Evolutionary conservation across 495 filamentous ascomycete species (phyloP), one percentile per base, ranked within the genome.

Genomic region (Aspergillus sclerotioniger): DNA sequence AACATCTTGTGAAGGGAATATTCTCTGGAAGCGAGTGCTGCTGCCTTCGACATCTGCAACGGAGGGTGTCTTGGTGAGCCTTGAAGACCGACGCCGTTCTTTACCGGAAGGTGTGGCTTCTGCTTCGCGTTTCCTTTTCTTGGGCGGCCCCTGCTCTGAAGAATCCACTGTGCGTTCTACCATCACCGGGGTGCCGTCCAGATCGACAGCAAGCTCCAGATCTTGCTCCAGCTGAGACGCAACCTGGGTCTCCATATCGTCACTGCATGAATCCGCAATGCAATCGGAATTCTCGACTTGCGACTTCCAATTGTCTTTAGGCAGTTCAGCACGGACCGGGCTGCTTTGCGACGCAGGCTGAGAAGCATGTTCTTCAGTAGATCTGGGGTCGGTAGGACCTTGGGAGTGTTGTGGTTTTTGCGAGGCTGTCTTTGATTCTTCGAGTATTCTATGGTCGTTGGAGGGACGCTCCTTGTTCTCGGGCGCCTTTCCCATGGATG

Each of bases 181-280:
- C 20, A 16, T 21, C 48, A 21, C 17, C 47, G 47, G 19, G 57
- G 46, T 37, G 51, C 60, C 62, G 45, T 62, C 33, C 47, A 64
- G 39, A 56, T 75, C 71, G 12, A 70, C 66, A 10, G 74, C 74
- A 20, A 67, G 57, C 21, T 71, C 74, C 32, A 79, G 58, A 53
- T 80, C 77, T 52, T 76, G 68, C 50, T 71, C 72, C 8, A 80
- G 66, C 54, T 80, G 77, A 43, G 76, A 80, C 12, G 75, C 73
- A 33, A 74, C 66, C 54, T 78, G 75, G 7, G 70, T 65, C 12
- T 80, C 76, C 60, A 72, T 65, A 19, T 79, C 77, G 51, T 80
- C 76, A 16, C 69, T 69, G 9, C 60, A 68, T 21, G 70, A 74
- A 45, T 75, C 71, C 12, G 64, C 47, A 21, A 58, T 19, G 35